Evolutionary conservation across 495 filamentous ascomycete species (phyloP).

Genomic region (Xylaria acuta): DNA sequence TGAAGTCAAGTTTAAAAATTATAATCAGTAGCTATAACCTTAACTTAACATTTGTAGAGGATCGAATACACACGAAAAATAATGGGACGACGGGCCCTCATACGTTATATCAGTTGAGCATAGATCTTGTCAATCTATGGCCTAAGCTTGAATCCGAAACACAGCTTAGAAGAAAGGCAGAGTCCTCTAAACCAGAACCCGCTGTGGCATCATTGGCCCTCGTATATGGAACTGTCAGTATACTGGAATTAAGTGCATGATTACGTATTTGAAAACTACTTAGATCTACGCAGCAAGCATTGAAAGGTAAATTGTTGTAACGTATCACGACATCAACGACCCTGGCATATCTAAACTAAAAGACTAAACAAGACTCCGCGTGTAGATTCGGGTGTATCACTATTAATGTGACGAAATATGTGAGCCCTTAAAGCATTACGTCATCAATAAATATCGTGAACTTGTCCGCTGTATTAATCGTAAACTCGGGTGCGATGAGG

Average conservation of each 20-base stretch:
- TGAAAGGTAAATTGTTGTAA: neutral
- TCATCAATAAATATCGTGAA: neutral
- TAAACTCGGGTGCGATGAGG: neutral
- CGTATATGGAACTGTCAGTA: neutral
- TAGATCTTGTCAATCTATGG: neutral
- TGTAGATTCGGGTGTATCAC: neutral
- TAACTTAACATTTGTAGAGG: neutral
- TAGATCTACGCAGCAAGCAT: neutral
- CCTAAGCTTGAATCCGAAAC: neutral
- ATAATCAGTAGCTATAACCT: neutral
- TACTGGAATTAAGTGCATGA: neutral
- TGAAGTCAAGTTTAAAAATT: neutral
- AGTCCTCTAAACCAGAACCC: neutral
- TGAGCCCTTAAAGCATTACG: neutral
- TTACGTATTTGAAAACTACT: neutral
- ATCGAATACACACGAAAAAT: neutral
- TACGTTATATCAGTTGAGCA: neutral
- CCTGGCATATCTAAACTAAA: neutral
- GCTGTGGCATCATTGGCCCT: neutral
- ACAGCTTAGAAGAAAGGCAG: neutral
- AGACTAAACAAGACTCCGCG: neutral
- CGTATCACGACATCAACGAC: neutral
- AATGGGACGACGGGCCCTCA: neutral
- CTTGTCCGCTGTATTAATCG: neutral
- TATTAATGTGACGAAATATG: neutral